Conservation (phyloP, 805 yeast species). For the Kazachstania kunashirensis region DNA sequence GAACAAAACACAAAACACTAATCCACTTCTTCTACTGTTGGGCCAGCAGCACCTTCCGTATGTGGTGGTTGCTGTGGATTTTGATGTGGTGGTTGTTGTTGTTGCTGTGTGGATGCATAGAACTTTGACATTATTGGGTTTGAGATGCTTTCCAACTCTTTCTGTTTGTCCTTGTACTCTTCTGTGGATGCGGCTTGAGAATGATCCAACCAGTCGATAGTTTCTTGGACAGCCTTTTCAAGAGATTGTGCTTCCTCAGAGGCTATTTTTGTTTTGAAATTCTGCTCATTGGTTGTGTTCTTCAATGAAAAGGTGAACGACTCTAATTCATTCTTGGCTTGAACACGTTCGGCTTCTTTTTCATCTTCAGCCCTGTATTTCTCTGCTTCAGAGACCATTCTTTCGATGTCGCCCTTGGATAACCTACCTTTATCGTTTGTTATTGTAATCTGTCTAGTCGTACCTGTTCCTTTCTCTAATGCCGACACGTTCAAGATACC, state of each 20-base stretch:
- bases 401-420: conserved; percentile 91
- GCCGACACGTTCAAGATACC: conserved; percentile 96
- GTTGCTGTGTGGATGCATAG: conserved; percentile 42
- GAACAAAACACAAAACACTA: conserved; percentile 19
- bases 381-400: conserved; percentile 96
- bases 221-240: conserved; percentile 68
- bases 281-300: conserved; percentile 64
- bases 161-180: conserved; percentile 83
- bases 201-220: conserved; percentile 80
- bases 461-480: conserved; percentile 95
- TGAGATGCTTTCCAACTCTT: conserved; percentile 87
- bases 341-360: conserved; percentile 80
- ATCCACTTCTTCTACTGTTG: conserved; percentile 76
- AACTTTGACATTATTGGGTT: conserved; percentile 95
- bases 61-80: too few species aligned
- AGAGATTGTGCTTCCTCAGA: conserved; percentile 57
- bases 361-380: conserved; percentile 94
- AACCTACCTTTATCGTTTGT: conserved; percentile 98
- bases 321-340: conserved; percentile 88
- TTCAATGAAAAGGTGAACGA: conserved; percentile 88
- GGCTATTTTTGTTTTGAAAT: conserved; percentile 67
- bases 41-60: conserved; percentile 41
- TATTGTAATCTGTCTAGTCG: conserved; percentile 89
- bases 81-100: too few species aligned
- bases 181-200: conserved; percentile 86